Base-by-base conservation (phyloP, 2,329 filamentous ascomycete species). In the Exutisphaerella laricina region DNA sequence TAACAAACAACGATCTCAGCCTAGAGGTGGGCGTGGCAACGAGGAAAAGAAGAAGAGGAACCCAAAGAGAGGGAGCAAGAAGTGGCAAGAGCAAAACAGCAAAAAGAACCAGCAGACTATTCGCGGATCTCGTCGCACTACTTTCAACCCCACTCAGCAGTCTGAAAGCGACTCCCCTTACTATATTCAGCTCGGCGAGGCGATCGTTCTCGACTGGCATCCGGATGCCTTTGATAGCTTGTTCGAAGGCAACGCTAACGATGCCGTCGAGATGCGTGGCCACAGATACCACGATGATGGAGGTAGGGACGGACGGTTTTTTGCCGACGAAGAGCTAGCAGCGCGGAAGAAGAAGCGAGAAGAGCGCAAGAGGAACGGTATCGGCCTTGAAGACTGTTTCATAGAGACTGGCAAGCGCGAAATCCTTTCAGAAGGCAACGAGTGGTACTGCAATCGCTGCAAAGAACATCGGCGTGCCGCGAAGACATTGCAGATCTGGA, bases 401-500 rank as follows among this genome's bases (percentile, higher is more conserved):
- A 84, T 89, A 46, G 92, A 97, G 65, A 97, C 95, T 55, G 87
- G 92, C 60, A 90, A 90, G 62, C 85, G 89, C 47, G 92, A 98
- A 66, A 81, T 95, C 10, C 72, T 98, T 4, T 96, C 90, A 0
- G 88, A 96, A 63, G 85, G 94, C 60, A 94, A 98, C 62, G 90
- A 88, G 47, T 98, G 92, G 92, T 97, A 94, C 63, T 98, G 92
- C 61, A 90, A 88, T 43, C 80, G 88, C 21, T 98, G 92, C 74
- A 97, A 97, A 64, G 87, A 95, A 57, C 84, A 94, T 58, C 81
- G 88, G 12, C 82, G 88, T 47, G 92, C 92, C 14, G 89, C 84
- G 68, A 98, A 98, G 72, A 96, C 92, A 59, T 88, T 98, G 40
- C 89, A 97, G 60, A 78, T 98, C 13, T 98, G 92, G 92, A 96